Evolutionary conservation across 1,139 yeast species (phyloP).

Genomic region (Saccharomyces pastorianus): DNA sequence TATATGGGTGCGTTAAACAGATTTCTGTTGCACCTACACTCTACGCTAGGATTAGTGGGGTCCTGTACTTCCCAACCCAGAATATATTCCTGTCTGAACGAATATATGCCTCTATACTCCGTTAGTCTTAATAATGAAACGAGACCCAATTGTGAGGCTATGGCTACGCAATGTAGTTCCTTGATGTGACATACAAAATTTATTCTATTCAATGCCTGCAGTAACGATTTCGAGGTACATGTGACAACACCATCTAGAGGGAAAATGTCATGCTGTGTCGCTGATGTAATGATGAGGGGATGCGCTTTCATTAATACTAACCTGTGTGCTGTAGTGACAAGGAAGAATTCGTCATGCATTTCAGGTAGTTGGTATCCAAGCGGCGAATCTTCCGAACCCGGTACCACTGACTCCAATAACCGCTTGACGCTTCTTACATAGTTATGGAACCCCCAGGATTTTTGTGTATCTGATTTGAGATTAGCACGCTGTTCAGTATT

Average conservation of each 20-base stretch:
- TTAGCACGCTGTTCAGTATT: not conserved
- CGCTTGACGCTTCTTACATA: conserved; percentile 15
- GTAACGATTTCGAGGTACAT: conserved; percentile 32
- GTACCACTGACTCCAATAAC: conserved; percentile 8
- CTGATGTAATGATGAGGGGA: conserved; percentile 39
- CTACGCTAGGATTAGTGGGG: conserved; percentile 4
- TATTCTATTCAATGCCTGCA: conserved; percentile 37
- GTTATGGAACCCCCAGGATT: conserved; percentile 16
- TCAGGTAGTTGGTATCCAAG: conserved; percentile 16
- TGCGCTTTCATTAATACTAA: conserved; percentile 16
- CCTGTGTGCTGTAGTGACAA: conserved; percentile 16
- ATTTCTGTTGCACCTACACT: not conserved
- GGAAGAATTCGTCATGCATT: conserved; percentile 14
- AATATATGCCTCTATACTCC: conserved; percentile 44
- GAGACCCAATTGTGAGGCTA: conserved; percentile 47
- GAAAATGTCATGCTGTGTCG: conserved; percentile 38
- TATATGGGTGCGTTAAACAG: not conserved
- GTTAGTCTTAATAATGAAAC: conserved; percentile 47
- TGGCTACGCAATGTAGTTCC: conserved; percentile 43
- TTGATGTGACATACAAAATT: conserved; percentile 43
- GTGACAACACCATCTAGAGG: conserved; percentile 28
- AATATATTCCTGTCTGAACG: conserved; percentile 40
- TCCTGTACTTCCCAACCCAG: conserved; percentile 21
- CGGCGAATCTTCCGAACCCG: conserved; percentile 7
- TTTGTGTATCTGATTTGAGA: conserved; percentile 5